Evolutionary conservation across 129 eudicot genomes (phyloP), one percentile per base, ranked within the genome.

Genomic region (Ambrosia trifida): DNA sequence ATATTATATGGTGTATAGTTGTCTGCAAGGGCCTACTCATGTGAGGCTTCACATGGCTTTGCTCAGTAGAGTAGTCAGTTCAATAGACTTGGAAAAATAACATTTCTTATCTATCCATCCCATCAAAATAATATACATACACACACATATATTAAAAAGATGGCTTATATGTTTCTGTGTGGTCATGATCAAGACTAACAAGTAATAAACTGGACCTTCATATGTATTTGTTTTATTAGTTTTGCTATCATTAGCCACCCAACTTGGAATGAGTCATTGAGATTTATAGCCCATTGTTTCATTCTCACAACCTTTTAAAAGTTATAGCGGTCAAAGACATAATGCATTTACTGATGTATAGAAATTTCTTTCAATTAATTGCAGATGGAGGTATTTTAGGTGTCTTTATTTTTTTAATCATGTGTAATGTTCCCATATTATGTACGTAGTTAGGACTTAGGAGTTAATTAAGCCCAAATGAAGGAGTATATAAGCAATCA

Each of bases 41-140:
- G 64, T 77, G 64, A 60, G 46, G 9, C 47, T 8, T 61, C 81
- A 77, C 76, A 77, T 77, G 81, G 56, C 65, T 77, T 77, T 77
- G 72, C 31, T 69, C 28, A 36, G 64, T 68, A 56, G n/a, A n/a
- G n/a, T 68, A 65, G 31, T 69, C 28, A 60, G 64, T 68, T 43
- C 59, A 16, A 17, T 44, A 67, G 36, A 50, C 36, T 45, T 49
- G 6, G 10, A 11, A 75, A 19, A 19, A 75, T 66, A 47, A 4
- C 5, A 8, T 68, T 43, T 20, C 52, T 68, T 67, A 68, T 33
- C 69, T 51, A 66, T 66, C 30, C 19, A 66, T 38, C 64, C 53
- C 43, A 28, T 49, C 19, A 3, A 36, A n/a, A 52, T 14, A 40
- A 56, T 72, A 38, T 66, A 66, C 30, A 57, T 10, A 61, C 16